Conservation (phyloP, 2,329 filamentous ascomycete species). For the Aspergillus sp. region DNA sequence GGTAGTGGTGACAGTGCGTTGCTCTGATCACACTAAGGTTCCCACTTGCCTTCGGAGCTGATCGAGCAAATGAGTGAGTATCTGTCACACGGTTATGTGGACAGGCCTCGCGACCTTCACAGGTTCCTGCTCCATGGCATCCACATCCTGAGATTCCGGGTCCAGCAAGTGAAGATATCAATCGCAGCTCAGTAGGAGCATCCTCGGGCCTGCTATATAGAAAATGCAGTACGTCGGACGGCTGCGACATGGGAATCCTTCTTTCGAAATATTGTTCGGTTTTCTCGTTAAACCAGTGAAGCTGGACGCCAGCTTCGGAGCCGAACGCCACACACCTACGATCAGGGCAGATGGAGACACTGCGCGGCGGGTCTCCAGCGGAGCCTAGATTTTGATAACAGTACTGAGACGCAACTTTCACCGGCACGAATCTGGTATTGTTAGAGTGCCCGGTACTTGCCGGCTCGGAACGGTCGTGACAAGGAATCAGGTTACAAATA, state of each 20-base stretch:
- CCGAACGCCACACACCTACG: slow-evolving; percentile 66
- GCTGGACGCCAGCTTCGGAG: slow-evolving; percentile 61
- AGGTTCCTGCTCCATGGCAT: slow-evolving; percentile 24
- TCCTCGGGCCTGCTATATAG: slow-evolving; percentile 52
- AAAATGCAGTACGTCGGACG: slow-evolving; percentile 54
- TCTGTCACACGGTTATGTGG: slow-evolving; percentile 31
- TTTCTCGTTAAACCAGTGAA: slow-evolving; percentile 58
- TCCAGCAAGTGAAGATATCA: slow-evolving; percentile 62
- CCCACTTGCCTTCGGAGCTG: slow-evolving; percentile 19
- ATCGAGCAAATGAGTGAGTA: slow-evolving; percentile 28
- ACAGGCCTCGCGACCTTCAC: slow-evolving; percentile 22
- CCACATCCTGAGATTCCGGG: slow-evolving; percentile 25
- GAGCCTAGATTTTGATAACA: slow-evolving; percentile 58
- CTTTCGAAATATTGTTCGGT: slow-evolving; percentile 40
- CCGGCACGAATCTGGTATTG: slow-evolving; percentile 24
- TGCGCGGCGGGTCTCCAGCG: slow-evolving; percentile 62
- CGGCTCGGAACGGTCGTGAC: not conserved
- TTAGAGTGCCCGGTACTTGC: not conserved
- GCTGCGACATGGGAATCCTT: slow-evolving; percentile 42
- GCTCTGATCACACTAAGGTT: slow-evolving; percentile 39
- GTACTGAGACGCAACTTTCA: slow-evolving; percentile 35
- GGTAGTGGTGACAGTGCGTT: slow-evolving; percentile 59
- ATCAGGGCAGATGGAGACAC: slow-evolving; percentile 65
- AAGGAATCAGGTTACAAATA: slow-evolving; percentile 53
- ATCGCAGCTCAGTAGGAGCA: slow-evolving; percentile 56